phyloP scores from a whole-genome alignment of 2,329 filamentous ascomycete species.

The Metarhizium album region DNA sequence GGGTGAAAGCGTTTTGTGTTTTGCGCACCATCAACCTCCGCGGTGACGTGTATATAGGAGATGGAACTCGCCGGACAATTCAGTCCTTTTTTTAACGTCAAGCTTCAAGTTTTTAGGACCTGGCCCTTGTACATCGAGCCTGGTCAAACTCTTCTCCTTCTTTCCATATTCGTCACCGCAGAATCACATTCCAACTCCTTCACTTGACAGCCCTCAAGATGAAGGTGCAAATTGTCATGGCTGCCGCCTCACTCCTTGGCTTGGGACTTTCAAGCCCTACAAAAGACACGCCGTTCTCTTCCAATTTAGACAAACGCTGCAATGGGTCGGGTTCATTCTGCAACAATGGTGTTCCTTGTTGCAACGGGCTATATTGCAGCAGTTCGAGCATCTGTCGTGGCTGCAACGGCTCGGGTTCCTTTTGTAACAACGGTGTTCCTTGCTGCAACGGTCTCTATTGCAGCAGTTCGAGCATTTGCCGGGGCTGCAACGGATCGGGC shows the following conservation, averaged over 20 bases:
- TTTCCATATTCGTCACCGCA: no score
- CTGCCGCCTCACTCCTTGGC: not conserved
- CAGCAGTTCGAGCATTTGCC: slow-evolving; percentile 3
- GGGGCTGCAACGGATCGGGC: slow-evolving; percentile 3
- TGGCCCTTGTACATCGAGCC: no score
- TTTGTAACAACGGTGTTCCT: slow-evolving; percentile 6
- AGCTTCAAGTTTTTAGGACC: no score
- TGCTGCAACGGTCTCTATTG: slow-evolving; percentile 6
- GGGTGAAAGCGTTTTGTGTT: no score
- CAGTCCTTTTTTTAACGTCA: no score
- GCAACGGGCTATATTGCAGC: slow-evolving; percentile 6
- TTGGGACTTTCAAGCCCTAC: not conserved
- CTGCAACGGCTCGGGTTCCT: slow-evolving; percentile 5
- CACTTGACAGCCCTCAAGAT: not conserved
- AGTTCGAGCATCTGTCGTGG: slow-evolving; percentile 1
- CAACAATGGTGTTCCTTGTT: slow-evolving; percentile 9
- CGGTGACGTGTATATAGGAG: no score
- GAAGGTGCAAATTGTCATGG: not conserved
- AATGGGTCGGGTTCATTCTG: slow-evolving; percentile 5
- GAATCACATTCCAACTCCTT: no score
- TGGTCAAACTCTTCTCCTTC: no score
- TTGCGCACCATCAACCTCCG: no score
- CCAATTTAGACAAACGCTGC: slow-evolving; percentile 3
- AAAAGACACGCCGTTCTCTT: not conserved
- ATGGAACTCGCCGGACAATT: no score